These are phyloP conservation scores for Parasitella parasitica DNA, from an alignment of 371 early-diverging fungal species.

Conservation along the genomic window DNA sequence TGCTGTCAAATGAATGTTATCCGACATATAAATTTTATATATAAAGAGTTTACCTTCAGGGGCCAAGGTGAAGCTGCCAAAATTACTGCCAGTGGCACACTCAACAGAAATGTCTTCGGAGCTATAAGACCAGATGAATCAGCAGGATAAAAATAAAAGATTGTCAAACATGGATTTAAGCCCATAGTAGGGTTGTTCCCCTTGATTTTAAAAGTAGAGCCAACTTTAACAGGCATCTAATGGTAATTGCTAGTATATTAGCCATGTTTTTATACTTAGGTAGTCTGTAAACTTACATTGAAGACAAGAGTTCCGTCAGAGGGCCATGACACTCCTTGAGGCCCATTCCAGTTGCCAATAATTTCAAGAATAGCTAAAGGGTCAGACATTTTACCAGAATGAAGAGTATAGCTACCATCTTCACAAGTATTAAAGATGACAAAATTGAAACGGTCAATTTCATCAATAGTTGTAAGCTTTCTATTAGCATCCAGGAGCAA, in stretches of 20 bases:
- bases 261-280: neutral
- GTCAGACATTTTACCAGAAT: neutral
- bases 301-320: constrained; percentile 15
- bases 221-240: constrained; percentile 26
- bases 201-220: constrained; percentile 5
- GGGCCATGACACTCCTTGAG: neutral
- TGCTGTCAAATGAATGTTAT: neutral
- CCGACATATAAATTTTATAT: neutral
- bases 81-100: constrained; percentile 16
- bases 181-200: constrained; percentile 10
- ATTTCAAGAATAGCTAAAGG: constrained; percentile 12
- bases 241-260: neutral
- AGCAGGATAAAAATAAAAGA: constrained; percentile 29
- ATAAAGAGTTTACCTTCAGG: constrained; percentile 17
- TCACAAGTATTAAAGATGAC: neutral
- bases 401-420: neutral
- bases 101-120: neutral
- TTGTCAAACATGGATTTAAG: neutral
- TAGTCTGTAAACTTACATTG: constrained; percentile 3
- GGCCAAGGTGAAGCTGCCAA: constrained; percentile 22
- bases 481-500: neutral
- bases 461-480: neutral
- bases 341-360: constrained; percentile 21
- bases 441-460: neutral
- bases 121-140: constrained; percentile 9